These are phyloP conservation scores for Trypanosoma cruzi DNA, from an alignment of 208 protist genomes.

Conservation along the genomic window DNA sequence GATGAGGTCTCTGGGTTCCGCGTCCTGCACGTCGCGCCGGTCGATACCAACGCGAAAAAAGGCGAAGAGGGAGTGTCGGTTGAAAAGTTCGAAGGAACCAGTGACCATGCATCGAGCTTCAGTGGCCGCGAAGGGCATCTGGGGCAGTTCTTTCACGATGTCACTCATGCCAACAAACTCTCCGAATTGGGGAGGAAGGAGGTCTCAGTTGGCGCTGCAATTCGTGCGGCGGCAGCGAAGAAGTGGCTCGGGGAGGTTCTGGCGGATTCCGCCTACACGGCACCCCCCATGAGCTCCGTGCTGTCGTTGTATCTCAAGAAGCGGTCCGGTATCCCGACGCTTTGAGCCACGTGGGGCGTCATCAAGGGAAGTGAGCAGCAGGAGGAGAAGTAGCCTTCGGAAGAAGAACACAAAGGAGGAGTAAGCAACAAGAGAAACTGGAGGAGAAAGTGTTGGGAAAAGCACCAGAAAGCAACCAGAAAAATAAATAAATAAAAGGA, in stretches of 20 bases:
- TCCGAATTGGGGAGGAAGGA: conserved; percentile 16
- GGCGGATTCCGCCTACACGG: conserved; percentile 72
- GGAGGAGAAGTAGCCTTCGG: not conserved
- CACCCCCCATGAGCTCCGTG: conserved; percentile 70
- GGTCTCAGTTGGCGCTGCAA: conserved; percentile 5
- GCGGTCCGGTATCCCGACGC: conserved; percentile 22
- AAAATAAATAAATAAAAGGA: not conserved
- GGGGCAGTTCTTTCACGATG: conserved; percentile 50
- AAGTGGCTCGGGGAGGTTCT: conserved; percentile 70
- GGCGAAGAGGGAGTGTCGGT: conserved; percentile 8
- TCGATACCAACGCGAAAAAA: not conserved
- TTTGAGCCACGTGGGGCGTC: not conserved
- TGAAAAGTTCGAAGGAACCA: conserved; percentile 28
- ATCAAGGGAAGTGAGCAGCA: not conserved
- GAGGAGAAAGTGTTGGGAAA: not conserved
- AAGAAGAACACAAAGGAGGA: not conserved
- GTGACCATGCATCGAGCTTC: not conserved
- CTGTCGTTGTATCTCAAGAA: conserved; percentile 68
- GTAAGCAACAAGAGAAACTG: not conserved
- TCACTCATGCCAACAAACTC: conserved; percentile 20
- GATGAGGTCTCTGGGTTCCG: conserved; percentile 63
- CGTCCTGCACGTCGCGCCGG: conserved; percentile 42
- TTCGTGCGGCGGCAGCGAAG: conserved; percentile 25
- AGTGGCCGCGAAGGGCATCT: conserved; percentile 21
- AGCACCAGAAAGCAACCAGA: not conserved